Conservation (phyloP, 306 rosid genomes). For the Carpinus fangiana region DNA sequence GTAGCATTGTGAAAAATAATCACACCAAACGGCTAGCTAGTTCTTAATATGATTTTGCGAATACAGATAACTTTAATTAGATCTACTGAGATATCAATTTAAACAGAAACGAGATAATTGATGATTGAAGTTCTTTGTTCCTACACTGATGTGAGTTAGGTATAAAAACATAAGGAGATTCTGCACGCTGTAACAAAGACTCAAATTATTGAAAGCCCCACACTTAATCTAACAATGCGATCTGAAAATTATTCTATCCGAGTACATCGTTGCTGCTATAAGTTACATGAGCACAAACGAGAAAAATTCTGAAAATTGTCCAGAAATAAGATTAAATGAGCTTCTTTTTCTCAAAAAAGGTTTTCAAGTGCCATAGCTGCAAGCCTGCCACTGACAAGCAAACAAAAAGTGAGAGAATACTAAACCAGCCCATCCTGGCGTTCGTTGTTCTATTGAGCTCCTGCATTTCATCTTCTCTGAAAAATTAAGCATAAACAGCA, state of each 20-base stretch:
- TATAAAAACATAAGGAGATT: not conserved
- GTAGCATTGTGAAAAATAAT: no score
- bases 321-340: conserved; percentile 51
- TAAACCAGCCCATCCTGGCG: conserved; percentile 74
- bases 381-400: conserved; percentile 79
- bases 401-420: conserved; percentile 69
- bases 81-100: no score
- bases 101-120: not conserved
- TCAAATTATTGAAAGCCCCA: not conserved
- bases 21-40: not conserved
- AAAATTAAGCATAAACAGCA: not conserved
- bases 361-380: conserved; percentile 90
- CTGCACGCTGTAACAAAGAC: not conserved
- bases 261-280: conserved; percentile 37
- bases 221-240: conserved; percentile 4
- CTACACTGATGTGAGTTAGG: not conserved
- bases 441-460: conserved; percentile 72
- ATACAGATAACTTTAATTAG: no score
- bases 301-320: conserved; percentile 9
- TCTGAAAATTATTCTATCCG: conserved; percentile 24
- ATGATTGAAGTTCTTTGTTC: not conserved
- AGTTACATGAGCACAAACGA: conserved; percentile 35
- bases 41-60: no score
- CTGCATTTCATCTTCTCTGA: conserved; percentile 96
- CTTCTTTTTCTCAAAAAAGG: conserved; percentile 95